These are phyloP conservation scores for Zizania latifolia DNA, from an alignment of 176 grass and related monocot species.

Conservation along the genomic window DNA sequence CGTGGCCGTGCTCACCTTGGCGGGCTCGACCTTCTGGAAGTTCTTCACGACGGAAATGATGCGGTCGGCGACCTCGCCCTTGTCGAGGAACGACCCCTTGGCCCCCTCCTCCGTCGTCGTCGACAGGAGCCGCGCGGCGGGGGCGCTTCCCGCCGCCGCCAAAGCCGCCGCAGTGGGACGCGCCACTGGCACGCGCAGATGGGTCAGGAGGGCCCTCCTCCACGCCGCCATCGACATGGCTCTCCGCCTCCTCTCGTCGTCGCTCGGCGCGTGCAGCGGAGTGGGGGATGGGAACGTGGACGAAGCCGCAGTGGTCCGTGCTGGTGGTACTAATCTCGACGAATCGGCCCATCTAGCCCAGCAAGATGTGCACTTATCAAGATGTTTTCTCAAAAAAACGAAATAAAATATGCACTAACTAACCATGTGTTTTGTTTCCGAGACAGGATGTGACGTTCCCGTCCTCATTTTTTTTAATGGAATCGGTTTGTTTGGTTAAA, in stretches of 20 bases:
- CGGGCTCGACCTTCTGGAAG: constrained; percentile 72
- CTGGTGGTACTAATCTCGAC: background rate
- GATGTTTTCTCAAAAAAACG: no score
- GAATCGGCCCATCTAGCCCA: background rate
- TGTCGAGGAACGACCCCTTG: constrained; percentile 82
- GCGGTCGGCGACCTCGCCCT: constrained; percentile 75
- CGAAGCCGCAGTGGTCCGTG: background rate
- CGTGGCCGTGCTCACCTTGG: constrained; percentile 47
- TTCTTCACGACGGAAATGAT: constrained; percentile 70
- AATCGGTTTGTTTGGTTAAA: no score
- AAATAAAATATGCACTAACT: background rate
- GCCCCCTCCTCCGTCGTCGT: constrained; percentile 44
- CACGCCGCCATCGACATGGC: constrained; percentile 63
- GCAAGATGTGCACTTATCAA: no score
- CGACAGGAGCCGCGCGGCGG: constrained; percentile 49
- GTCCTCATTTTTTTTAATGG: no score
- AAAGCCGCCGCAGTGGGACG: background rate
- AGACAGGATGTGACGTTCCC: no score
- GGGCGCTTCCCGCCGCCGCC: constrained; percentile 1
- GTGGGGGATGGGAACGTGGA: constrained; percentile 21
- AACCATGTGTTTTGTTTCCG: no score
- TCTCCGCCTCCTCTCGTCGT: background rate
- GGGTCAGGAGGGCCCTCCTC: constrained; percentile 60
- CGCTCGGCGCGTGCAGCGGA: background rate
- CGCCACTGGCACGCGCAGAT: constrained; percentile 45